Percentiles rank a stretch among this genome's conserved stretches.
Conservation (phyloP, 2,329 filamentous ascomycete genomes). For the Penicillium capsulatum region DNA sequence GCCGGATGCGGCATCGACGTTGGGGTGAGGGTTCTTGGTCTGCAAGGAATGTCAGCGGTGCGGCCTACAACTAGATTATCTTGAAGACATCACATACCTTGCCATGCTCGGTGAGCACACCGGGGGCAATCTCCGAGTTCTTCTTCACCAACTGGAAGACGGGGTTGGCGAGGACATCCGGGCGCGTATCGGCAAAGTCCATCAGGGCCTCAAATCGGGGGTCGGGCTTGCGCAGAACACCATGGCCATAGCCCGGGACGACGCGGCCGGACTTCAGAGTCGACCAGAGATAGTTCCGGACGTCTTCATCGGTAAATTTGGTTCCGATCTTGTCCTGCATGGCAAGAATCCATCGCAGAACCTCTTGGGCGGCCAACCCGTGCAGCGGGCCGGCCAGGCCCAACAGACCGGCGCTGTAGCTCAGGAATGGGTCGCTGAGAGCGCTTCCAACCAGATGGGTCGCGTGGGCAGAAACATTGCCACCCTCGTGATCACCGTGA, state of each 20-base stretch:
- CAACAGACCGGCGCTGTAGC: slow-evolving; percentile 91
- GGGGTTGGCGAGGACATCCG: slow-evolving; percentile 79
- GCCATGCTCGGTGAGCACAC: slow-evolving; percentile 87
- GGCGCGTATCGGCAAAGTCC: slow-evolving; percentile 83
- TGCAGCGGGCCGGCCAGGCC: slow-evolving; percentile 92
- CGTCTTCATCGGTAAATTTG: slow-evolving; percentile 72
- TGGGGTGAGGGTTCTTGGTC: slow-evolving; percentile 97
- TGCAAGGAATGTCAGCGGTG: slow-evolving; percentile 20
- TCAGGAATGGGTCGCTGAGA: slow-evolving; percentile 89
- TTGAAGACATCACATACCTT: slow-evolving; percentile 54
- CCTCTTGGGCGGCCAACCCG: slow-evolving; percentile 92
- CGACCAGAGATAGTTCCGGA: slow-evolving; percentile 85
- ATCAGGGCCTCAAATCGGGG: slow-evolving; percentile 95
- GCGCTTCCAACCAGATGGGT: slow-evolving; percentile 95
- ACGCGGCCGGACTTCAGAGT: slow-evolving; percentile 92
- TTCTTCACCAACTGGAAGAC: slow-evolving; percentile 92
- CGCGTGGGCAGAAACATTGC: slow-evolving; percentile 92
- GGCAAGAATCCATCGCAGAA: slow-evolving; percentile 91
- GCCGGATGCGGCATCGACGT: slow-evolving; percentile 89
- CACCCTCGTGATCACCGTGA: slow-evolving; percentile 96
- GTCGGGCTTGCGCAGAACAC: slow-evolving; percentile 92
- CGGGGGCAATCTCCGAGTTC: slow-evolving; percentile 86
- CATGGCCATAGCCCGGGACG: slow-evolving; percentile 91
- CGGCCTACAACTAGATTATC: neutral
- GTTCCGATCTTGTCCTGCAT: slow-evolving; percentile 87